Conservation (phyloP, 2,329 filamentous ascomycete species). For the Triangularia verruculosa region DNA sequence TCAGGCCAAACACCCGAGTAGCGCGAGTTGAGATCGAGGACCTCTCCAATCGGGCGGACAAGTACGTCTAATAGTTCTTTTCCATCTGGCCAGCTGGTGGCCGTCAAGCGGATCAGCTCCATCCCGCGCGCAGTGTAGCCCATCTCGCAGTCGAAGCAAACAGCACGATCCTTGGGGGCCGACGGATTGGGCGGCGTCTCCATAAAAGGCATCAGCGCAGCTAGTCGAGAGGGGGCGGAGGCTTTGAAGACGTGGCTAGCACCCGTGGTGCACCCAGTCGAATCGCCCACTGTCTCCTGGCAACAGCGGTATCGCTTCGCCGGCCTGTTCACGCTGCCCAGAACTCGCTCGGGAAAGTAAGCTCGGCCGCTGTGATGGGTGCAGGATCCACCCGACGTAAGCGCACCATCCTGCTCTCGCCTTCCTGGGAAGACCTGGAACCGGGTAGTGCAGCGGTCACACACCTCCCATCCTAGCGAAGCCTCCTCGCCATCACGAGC, state of each 20-base stretch:
- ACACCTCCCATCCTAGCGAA: constrained; percentile 77
- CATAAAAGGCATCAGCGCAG: constrained; percentile 74
- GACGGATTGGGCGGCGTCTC: constrained; percentile 66
- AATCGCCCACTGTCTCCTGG: constrained; percentile 67
- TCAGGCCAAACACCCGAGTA: constrained; percentile 85
- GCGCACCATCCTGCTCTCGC: constrained; percentile 68
- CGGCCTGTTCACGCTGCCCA: constrained; percentile 54
- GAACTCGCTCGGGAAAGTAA: constrained; percentile 55
- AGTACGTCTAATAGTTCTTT: constrained; percentile 76
- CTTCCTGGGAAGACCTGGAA: constrained; percentile 93
- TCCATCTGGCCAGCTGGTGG: constrained; percentile 79
- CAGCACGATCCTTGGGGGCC: constrained; percentile 54
- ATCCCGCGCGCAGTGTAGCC: constrained; percentile 85
- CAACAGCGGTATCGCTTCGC: constrained; percentile 76
- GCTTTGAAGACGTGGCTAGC: constrained; percentile 86
- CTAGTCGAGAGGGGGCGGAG: constrained; percentile 70
- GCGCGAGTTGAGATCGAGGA: constrained; percentile 86
- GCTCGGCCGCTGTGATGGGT: constrained; percentile 75
- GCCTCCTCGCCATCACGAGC: constrained; percentile 63
- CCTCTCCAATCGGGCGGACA: constrained; percentile 76
- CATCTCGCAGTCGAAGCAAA: constrained; percentile 97
- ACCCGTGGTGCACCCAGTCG: constrained; percentile 68
- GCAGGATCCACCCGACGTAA: constrained; percentile 75
- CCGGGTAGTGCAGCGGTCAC: constrained; percentile 78
- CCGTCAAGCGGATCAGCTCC: constrained; percentile 86